Percentiles rank a stretch among this genome's conserved stretches.
Evolutionary conservation across 2,329 filamentous ascomycete species (phyloP).

Genomic region (Madurella fahalii): DNA sequence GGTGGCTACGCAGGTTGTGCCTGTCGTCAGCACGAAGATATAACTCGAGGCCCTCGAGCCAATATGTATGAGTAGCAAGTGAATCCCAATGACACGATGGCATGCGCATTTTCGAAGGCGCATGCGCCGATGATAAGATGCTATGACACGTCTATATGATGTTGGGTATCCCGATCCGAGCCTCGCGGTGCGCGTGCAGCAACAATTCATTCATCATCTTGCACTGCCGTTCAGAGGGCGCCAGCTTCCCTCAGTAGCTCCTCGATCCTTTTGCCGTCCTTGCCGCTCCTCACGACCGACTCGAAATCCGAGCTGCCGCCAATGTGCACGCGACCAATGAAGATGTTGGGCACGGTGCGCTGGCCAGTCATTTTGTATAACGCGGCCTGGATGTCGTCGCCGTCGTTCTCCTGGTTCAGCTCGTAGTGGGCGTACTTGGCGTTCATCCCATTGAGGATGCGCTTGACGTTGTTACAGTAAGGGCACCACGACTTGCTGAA

Average conservation of each 20-base stretch:
- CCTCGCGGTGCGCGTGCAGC: not conserved
- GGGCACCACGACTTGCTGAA: slow-evolving; percentile 98
- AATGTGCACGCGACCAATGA: slow-evolving; percentile 86
- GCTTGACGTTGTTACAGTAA: slow-evolving; percentile 80
- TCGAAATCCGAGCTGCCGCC: slow-evolving; percentile 92
- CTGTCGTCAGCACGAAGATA: slow-evolving; percentile 17
- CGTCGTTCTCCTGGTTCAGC: slow-evolving; percentile 82
- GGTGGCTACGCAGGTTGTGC: slow-evolving; percentile 70
- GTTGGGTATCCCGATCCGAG: slow-evolving; percentile 10
- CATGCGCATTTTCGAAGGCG: not conserved
- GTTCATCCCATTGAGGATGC: slow-evolving; percentile 62
- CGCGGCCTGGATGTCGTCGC: slow-evolving; percentile 74
- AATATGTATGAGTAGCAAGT: not conserved
- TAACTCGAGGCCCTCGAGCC: slow-evolving; percentile 1
- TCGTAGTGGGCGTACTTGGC: slow-evolving; percentile 75
- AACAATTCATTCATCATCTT: not conserved
- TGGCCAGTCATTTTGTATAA: slow-evolving; percentile 77
- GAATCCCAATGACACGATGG: not conserved
- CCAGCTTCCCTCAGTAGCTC: slow-evolving; percentile 40
- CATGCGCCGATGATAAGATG: not conserved
- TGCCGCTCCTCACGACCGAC: slow-evolving; percentile 44
- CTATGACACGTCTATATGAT: not conserved
- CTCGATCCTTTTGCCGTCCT: slow-evolving; percentile 62
- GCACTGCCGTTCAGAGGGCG: slow-evolving; percentile 30
- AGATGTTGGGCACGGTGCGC: slow-evolving; percentile 92